Conservation (phyloP, 768 basidiomycete genomes). For the Suillus weaverae region DNA sequence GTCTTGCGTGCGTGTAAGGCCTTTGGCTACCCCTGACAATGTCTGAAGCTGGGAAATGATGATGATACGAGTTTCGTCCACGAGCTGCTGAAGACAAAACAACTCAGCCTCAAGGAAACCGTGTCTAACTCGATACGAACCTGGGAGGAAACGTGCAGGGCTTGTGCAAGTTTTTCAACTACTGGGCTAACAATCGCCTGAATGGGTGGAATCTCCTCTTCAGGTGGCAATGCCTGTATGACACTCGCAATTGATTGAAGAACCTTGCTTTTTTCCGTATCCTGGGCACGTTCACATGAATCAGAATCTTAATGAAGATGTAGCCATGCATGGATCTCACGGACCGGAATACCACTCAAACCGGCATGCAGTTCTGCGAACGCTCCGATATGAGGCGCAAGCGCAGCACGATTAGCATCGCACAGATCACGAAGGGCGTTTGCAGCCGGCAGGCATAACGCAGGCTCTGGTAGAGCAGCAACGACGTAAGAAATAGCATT, state of each 20-base stretch:
- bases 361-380: constrained; percentile 85
- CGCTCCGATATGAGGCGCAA: constrained; percentile 80
- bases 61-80: constrained; percentile 66
- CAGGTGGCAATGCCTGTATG: constrained; percentile 83
- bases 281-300: constrained; percentile 39
- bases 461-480: constrained; percentile 63
- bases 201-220: constrained; percentile 75
- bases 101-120: background rate
- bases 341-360: constrained; percentile 69
- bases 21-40: constrained; percentile 82
- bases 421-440: constrained; percentile 84
- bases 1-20: constrained; percentile 78
- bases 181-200: constrained; percentile 79
- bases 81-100: constrained; percentile 44
- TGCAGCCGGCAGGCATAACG: constrained; percentile 70
- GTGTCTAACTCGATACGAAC: constrained; percentile 37
- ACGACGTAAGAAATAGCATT: constrained; percentile 69
- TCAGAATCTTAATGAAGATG: background rate
- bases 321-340: constrained; percentile 23
- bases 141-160: constrained; percentile 52
- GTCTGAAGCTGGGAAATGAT: constrained; percentile 77
- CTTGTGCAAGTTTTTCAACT: constrained; percentile 63
- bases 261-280: constrained; percentile 87
- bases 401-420: constrained; percentile 82
- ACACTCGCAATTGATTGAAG: constrained; percentile 92